Base-by-base conservation (phyloP, 2,329 filamentous ascomycete species). In the Rutstroemia sp. region DNA sequence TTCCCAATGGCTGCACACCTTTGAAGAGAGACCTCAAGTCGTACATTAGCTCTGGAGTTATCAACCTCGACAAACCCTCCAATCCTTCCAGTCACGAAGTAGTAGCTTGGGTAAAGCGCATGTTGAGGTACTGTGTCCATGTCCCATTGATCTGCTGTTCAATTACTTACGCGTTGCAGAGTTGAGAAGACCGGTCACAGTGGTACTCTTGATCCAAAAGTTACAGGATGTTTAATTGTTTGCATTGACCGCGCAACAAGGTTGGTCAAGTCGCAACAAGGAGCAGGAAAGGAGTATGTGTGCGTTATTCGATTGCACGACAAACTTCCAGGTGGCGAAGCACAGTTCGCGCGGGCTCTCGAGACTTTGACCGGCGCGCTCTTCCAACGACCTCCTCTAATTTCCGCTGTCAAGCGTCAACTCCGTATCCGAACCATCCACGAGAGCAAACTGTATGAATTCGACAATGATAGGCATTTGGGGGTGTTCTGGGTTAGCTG, bases 401-500 rank as follows among this genome's bases (percentile, higher is more conserved):
- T 99, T 72, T 97, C 92, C 27, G 94, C 94, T 70, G 94, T 99
- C 74, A 99, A 99, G 87, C 87, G 94, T 69, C 92, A 97, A 79
- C 84, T 99, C 61, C 92, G 94, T 81, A 95, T 99, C 75, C 86
- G 94, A 75, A 96, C 92, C 61, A 96, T 99, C 67, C 88, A 97
- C 79, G 91, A 97, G 77, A 95, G 87, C 83, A 95, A 95, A 78
- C 80, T 97, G 55, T 84, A 90, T 71, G 94, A 99, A 78, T 99
- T 97, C 71, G 94, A 99, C 79, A 97, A 99, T 71, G 92, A 97
- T 70, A 86, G 94, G 68, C 92, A 97, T 73, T 82, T 99, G 39
- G 94, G 89, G 74, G 92, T 97, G 56, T 99, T 99, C 82, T 97
- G 94, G 92, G 94, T 97, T 67, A 95, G 90, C 76, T 99, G 94